Evolutionary conservation across 495 filamentous ascomycete genomes (phyloP).

Genomic region (Delitschia confertaspora): DNA sequence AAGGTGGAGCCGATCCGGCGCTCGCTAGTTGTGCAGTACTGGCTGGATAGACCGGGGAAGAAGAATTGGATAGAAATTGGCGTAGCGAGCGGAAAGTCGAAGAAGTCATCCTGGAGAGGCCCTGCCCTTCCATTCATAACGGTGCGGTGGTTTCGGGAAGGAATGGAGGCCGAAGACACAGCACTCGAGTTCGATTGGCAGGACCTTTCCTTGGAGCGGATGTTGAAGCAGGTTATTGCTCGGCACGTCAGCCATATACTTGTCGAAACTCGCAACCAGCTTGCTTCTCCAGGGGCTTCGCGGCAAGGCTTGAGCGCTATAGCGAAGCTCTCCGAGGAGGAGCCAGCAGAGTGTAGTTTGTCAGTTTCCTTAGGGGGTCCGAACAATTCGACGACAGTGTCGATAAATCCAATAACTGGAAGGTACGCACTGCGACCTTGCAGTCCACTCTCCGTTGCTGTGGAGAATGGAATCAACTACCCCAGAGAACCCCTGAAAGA

Average conservation of each 20-base stretch:
- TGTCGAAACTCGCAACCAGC: constrained; percentile 46
- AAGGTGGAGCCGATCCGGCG: constrained; percentile 67
- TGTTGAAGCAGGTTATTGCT: constrained; percentile 66
- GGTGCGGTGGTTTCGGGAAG: constrained; percentile 78
- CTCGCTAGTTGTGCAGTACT: constrained; percentile 81
- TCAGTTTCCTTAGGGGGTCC: constrained; percentile 55
- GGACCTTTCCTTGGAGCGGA: constrained; percentile 59
- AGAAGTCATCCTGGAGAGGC: constrained; percentile 33
- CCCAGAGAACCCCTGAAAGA: constrained; percentile 10
- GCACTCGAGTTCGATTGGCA: constrained; percentile 56
- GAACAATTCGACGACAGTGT: constrained; percentile 47
- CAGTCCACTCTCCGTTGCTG: constrained; percentile 39
- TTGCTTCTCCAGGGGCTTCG: constrained; percentile 44
- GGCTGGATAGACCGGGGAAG: constrained; percentile 54
- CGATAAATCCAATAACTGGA: constrained; percentile 55
- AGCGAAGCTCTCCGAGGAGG: constrained; percentile 38
- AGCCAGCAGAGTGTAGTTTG: constrained; percentile 58
- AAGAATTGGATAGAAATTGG: constrained; percentile 93
- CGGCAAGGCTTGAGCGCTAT: constrained; percentile 35
- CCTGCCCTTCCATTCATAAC: constrained; percentile 44
- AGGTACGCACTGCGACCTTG: constrained; percentile 27
- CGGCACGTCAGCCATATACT: constrained; percentile 63
- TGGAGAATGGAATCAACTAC: constrained; percentile 27
- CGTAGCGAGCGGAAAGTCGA: constrained; percentile 51
- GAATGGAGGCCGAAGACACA: constrained; percentile 57